phyloP scores from a whole-genome alignment of 495 filamentous ascomycete species.

The Rhizodiscina lignyota region DNA sequence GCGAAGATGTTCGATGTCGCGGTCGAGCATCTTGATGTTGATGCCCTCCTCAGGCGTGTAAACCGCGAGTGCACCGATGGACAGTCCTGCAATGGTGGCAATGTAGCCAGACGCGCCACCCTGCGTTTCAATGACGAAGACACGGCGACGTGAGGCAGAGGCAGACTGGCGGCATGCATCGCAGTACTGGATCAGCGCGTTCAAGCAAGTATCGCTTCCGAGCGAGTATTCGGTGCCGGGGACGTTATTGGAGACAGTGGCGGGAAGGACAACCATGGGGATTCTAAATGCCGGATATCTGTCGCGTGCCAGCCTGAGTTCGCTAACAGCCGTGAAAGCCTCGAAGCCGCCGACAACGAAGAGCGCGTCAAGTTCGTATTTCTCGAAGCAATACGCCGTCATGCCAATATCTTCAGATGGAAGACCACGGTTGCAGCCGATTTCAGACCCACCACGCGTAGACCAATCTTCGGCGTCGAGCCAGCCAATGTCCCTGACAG shows the following conservation, averaged over 20 bases:
- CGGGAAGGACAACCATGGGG: slow-evolving; percentile 79
- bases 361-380: slow-evolving; percentile 77
- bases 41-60: slow-evolving; percentile 97
- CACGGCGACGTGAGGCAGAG: slow-evolving; percentile 74
- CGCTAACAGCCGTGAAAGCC: slow-evolving; percentile 79
- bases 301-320: slow-evolving; percentile 64
- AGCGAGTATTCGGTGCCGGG: slow-evolving; percentile 95
- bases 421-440: slow-evolving; percentile 89
- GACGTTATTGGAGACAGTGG: slow-evolving; percentile 98
- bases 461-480: slow-evolving; percentile 92
- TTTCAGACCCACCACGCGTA: slow-evolving; percentile 91
- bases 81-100: slow-evolving; percentile 74
- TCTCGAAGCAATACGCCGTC: slow-evolving; percentile 70
- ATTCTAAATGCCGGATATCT: slow-evolving; percentile 78
- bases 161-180: slow-evolving; percentile 96
- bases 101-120: slow-evolving; percentile 90
- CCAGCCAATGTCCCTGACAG: slow-evolving; percentile 76
- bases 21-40: slow-evolving; percentile 77
- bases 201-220: slow-evolving; percentile 92
- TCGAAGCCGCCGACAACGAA: slow-evolving; percentile 95
- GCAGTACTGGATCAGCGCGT: slow-evolving; percentile 91
- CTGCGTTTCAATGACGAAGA: slow-evolving; percentile 97
- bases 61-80: slow-evolving; percentile 83
- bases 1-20: slow-evolving; percentile 80
- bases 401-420: slow-evolving; percentile 67